These are phyloP conservation scores for Aspergillus carbonarius DNA, from an alignment of 2,329 filamentous ascomycete genomes.

Conservation along the genomic window DNA sequence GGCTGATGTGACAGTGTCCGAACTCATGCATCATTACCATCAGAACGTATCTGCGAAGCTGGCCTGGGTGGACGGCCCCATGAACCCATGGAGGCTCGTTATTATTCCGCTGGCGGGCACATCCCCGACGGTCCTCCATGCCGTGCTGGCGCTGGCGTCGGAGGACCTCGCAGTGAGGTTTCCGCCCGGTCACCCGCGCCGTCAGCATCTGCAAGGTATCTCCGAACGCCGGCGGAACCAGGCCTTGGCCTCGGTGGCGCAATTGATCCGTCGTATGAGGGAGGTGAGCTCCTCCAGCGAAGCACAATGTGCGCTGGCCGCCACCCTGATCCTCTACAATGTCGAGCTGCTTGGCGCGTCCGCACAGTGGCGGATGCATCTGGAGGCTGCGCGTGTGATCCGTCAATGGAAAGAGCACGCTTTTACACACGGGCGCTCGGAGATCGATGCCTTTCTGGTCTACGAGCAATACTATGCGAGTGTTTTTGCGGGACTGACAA, in stretches of 20 bases:
- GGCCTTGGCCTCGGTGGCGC: conserved; percentile 13
- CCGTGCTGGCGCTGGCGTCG: conserved; percentile 26
- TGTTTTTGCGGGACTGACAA: conserved; percentile 27
- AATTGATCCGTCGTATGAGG: conserved; percentile 9
- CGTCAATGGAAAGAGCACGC: conserved; percentile 12
- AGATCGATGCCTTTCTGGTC: conserved; percentile 20
- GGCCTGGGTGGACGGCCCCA: conserved; percentile 28
- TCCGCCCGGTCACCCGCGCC: conserved; percentile 5
- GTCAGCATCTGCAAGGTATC: conserved; percentile 5
- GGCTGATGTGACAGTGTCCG: background rate
- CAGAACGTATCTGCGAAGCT: conserved; percentile 22
- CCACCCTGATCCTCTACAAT: conserved; percentile 27
- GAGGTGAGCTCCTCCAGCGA: background rate
- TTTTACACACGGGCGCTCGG: background rate
- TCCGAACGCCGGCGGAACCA: conserved; percentile 13
- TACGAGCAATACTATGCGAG: conserved; percentile 30
- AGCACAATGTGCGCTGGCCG: conserved; percentile 19
- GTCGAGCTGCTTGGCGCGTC: conserved; percentile 24
- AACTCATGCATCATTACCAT: conserved; percentile 27
- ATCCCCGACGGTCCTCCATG: conserved; percentile 22
- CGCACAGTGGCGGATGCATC: conserved; percentile 25
- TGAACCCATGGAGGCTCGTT: conserved; percentile 27
- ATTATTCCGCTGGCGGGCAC: conserved; percentile 25
- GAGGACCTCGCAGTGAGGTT: conserved; percentile 22
- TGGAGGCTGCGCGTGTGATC: conserved; percentile 26